phyloP scores from a whole-genome alignment of 192 early-diverging fungal genomes.

The Coemansia sp. region DNA sequence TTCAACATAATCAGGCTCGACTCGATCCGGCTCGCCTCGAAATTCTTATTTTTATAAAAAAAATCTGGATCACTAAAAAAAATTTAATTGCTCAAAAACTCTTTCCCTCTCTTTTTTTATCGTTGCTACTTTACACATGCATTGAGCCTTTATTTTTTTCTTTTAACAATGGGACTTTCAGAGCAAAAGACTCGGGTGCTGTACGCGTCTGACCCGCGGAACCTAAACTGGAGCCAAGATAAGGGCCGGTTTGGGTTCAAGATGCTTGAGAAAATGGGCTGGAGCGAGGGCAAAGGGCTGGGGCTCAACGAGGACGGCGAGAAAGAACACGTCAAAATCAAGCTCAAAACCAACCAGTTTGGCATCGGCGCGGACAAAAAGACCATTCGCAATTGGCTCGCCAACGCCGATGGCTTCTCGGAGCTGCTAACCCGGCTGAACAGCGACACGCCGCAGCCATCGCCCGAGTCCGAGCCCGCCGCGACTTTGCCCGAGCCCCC shows the following conservation, averaged over 20 bases:
- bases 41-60: too few relatives aligned
- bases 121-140: not conserved
- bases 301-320: slow-evolving; percentile 83
- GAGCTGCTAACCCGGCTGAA: slow-evolving; percentile 78
- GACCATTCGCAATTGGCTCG: slow-evolving; percentile 90
- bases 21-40: too few relatives aligned
- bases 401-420: slow-evolving; percentile 82
- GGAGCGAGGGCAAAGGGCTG: slow-evolving; percentile 88
- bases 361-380: slow-evolving; percentile 89
- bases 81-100: too few relatives aligned
- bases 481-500: not conserved
- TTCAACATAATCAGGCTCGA: too few relatives aligned
- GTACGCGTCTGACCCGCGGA: slow-evolving; percentile 84
- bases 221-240: slow-evolving; percentile 84
- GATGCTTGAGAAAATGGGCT: slow-evolving; percentile 95
- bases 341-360: slow-evolving; percentile 78
- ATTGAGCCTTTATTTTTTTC: too few relatives aligned
- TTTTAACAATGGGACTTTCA: slow-evolving; percentile 30
- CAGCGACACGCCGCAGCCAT: slow-evolving; percentile 44
- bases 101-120: not conserved
- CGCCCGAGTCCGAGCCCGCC: not conserved
- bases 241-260: slow-evolving; percentile 80
- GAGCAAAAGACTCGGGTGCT: slow-evolving; percentile 39
- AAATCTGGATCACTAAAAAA: too few relatives aligned
- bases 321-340: slow-evolving; percentile 81